Conservation (phyloP, 2,329 filamentous ascomycete genomes). For the Pseudocercospora pini-densiflorae region DNA sequence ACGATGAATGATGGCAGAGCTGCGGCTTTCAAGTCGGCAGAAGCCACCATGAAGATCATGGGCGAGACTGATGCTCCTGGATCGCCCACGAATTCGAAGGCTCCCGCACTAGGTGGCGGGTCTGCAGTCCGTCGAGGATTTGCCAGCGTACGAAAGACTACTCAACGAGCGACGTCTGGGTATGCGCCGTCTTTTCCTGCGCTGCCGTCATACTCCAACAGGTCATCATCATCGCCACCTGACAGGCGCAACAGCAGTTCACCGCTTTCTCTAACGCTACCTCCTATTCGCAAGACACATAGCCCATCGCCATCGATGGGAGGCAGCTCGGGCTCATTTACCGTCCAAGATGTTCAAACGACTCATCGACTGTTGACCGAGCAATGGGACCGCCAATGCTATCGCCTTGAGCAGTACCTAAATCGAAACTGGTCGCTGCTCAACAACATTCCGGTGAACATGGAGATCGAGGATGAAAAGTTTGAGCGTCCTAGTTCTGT, state of each 20-base stretch:
- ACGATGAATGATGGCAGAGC: slow-evolving; percentile 65
- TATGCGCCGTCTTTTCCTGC: slow-evolving; percentile 40
- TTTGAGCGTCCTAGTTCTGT: slow-evolving; percentile 49
- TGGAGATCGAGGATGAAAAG: slow-evolving; percentile 53
- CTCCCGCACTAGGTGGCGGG: slow-evolving; percentile 17
- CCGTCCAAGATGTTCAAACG: slow-evolving; percentile 56
- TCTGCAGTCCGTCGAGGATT: slow-evolving; percentile 39
- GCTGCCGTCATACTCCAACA: slow-evolving; percentile 26
- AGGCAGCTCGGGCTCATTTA: slow-evolving; percentile 37
- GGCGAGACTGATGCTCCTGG: slow-evolving; percentile 32
- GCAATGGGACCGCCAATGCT: slow-evolving; percentile 56
- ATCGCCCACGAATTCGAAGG: slow-evolving; percentile 27
- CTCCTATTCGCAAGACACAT: slow-evolving; percentile 30
- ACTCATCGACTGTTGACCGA: slow-evolving; percentile 54
- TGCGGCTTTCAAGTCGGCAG: slow-evolving; percentile 59
- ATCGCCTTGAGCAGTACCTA: slow-evolving; percentile 52
- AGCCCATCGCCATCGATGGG: slow-evolving; percentile 24
- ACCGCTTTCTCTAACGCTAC: slow-evolving; percentile 34
- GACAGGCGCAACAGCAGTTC: slow-evolving; percentile 21
- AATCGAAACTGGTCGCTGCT: slow-evolving; percentile 53
- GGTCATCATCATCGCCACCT: slow-evolving; percentile 15
- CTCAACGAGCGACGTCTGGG: slow-evolving; percentile 34
- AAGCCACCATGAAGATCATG: slow-evolving; percentile 42
- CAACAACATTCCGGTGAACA: slow-evolving; percentile 47
- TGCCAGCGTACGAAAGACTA: slow-evolving; percentile 38